phyloP scores from a whole-genome alignment of 2,329 filamentous ascomycete species.

The Simplicillium aogashimaense region DNA sequence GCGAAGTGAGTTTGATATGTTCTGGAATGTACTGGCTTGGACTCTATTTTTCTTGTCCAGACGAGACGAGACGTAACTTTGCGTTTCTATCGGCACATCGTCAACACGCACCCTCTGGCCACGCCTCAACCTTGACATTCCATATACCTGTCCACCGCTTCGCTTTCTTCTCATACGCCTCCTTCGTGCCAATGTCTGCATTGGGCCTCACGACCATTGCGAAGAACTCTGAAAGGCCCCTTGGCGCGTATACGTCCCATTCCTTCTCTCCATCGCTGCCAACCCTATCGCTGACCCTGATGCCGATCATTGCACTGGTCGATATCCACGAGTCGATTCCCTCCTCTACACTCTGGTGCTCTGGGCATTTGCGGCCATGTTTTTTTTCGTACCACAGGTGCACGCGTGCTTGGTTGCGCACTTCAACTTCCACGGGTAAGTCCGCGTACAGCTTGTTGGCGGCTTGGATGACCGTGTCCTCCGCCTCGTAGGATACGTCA shows the following conservation, averaged over 20 bases:
- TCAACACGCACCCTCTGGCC: too few species aligned
- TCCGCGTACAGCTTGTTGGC: conserved; percentile 19
- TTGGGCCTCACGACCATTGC: conserved; percentile 22
- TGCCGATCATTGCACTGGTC: conserved; percentile 22
- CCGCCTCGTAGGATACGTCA: conserved; percentile 24
- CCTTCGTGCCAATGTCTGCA: conserved; percentile 14
- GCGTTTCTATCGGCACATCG: too few species aligned
- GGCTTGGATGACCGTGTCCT: conserved; percentile 20
- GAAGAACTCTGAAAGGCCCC: conserved; percentile 24
- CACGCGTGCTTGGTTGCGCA: conserved; percentile 27
- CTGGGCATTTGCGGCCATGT: conserved; percentile 18
- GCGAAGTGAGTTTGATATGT: too few species aligned
- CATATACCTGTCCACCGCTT: conserved; percentile 20
- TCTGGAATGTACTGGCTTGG: too few species aligned
- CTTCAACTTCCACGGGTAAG: conserved; percentile 21
- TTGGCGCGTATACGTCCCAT: conserved; percentile 24
- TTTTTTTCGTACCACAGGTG: conserved; percentile 25
- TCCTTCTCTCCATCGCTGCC: conserved; percentile 7
- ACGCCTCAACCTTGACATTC: conserved; percentile 17
- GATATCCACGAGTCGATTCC: conserved; percentile 24
- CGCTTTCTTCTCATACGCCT: conserved; percentile 19
- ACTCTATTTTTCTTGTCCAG: too few species aligned
- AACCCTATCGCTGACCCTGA: conserved; percentile 12
- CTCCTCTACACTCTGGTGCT: conserved; percentile 18
- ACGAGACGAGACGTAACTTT: too few species aligned